Evolutionary conservation across 257 asterid genomes (phyloP).

Genomic region (Paraleonurus japonicus): DNA sequence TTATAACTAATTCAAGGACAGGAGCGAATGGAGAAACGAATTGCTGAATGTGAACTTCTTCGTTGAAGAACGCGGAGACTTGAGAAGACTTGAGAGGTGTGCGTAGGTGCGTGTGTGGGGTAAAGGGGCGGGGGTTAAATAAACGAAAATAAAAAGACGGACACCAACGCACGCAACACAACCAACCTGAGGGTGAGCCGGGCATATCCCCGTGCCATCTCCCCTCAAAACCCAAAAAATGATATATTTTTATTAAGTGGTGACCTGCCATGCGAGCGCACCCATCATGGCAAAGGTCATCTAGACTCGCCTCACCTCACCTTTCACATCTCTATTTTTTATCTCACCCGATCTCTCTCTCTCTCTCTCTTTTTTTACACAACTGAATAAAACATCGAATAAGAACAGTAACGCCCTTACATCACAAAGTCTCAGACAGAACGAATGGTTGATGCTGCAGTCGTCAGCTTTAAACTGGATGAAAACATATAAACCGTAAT

Average conservation of each 20-base stretch:
- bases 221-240: slow-evolving; percentile 40
- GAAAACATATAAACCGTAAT: too few relatives aligned
- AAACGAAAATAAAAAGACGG: background rate
- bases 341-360: slow-evolving; percentile 26
- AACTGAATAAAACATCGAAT: background rate
- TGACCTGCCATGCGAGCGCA: slow-evolving; percentile 73
- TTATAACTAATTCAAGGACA: background rate
- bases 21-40: background rate
- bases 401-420: slow-evolving; percentile 17
- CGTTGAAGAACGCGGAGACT: background rate
- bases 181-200: slow-evolving; percentile 41
- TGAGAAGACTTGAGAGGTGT: background rate
- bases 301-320: slow-evolving; percentile 18
- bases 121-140: background rate
- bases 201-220: slow-evolving; percentile 57
- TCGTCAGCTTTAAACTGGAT: too few relatives aligned
- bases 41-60: background rate
- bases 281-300: slow-evolving; percentile 63
- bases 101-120: background rate
- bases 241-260: slow-evolving; percentile 26
- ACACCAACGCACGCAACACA: slow-evolving; percentile 30
- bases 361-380: slow-evolving; percentile 27
- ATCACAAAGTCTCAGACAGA: background rate
- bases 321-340: background rate
- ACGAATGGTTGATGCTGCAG: background rate